phyloP scores from a whole-genome alignment of 441 rosid species.

The Populus hybrid region DNA sequence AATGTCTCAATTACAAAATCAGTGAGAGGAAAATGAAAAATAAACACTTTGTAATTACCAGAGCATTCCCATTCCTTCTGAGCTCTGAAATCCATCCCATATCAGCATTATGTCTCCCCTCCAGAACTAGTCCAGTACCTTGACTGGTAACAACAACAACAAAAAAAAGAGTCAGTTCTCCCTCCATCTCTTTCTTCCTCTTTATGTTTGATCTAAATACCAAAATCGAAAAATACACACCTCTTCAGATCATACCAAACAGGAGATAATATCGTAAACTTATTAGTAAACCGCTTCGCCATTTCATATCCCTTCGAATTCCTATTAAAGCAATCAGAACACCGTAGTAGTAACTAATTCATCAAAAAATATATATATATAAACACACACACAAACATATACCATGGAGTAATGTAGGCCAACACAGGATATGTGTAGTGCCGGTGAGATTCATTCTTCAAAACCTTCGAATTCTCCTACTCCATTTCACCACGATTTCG shows the following conservation, averaged over 20 bases:
- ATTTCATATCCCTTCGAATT: constrained; percentile 85
- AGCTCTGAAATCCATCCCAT: constrained; percentile 75
- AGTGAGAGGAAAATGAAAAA: background rate
- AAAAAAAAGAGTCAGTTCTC: background rate
- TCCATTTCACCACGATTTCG: constrained; percentile 13
- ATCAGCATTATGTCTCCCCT: constrained; percentile 92
- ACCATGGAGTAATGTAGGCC: constrained; percentile 73
- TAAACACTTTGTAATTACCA: constrained; percentile 38
- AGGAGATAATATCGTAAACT: constrained; percentile 83
- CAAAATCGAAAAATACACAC: constrained; percentile 25
- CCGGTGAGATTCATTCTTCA: constrained; percentile 52
- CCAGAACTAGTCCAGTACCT: constrained; percentile 56
- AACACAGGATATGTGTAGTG: constrained; percentile 62
- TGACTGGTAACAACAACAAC: constrained; percentile 40
- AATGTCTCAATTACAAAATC: background rate
- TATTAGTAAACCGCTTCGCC: constrained; percentile 75
- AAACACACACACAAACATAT: background rate
- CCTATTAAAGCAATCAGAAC: constrained; percentile 38
- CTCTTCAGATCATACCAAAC: constrained; percentile 96
- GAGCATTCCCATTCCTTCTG: constrained; percentile 51
- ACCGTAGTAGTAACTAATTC: background rate
- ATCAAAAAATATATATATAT: background rate
- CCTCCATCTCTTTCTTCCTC: background rate
- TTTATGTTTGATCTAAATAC: background rate
- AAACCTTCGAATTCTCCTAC: constrained; percentile 65